These are phyloP conservation scores for Trichophyton rubrum DNA, from an alignment of 2,329 filamentous ascomycete genomes.

Conservation along the genomic window DNA sequence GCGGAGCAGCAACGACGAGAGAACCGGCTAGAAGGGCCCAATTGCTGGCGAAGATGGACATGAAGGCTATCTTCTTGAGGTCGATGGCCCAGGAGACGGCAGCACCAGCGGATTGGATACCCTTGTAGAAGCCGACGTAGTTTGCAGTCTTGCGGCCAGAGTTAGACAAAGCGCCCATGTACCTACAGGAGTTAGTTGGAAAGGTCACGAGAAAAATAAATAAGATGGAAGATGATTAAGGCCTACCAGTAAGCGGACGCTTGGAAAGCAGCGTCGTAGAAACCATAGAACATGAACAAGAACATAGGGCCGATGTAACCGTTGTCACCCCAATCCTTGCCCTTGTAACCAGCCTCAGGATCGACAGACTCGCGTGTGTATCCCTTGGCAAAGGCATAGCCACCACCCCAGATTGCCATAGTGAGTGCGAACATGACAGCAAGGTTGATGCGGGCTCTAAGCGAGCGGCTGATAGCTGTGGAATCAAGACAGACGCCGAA, in stretches of 20 bases:
- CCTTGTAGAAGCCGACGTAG: constrained; percentile 82
- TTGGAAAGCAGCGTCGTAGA: constrained; percentile 85
- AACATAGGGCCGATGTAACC: constrained; percentile 72
- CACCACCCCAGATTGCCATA: constrained; percentile 70
- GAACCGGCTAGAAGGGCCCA: constrained; percentile 68
- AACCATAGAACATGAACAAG: constrained; percentile 79
- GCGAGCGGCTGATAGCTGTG: constrained; percentile 45
- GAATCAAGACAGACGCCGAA: constrained; percentile 62
- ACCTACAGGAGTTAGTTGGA: constrained; percentile 38
- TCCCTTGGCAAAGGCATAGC: constrained; percentile 60
- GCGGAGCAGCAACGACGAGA: constrained; percentile 62
- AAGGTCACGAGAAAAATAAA: not conserved
- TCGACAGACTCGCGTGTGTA: constrained; percentile 39
- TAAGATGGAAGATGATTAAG: not conserved
- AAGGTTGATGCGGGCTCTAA: constrained; percentile 55
- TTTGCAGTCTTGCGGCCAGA: constrained; percentile 85
- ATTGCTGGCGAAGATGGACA: constrained; percentile 58
- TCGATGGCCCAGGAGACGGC: constrained; percentile 52
- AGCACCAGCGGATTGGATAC: constrained; percentile 74
- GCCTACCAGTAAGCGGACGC: constrained; percentile 73
- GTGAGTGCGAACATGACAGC: constrained; percentile 54
- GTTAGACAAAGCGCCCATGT: constrained; percentile 88
- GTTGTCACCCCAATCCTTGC: constrained; percentile 30
- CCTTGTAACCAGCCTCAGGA: constrained; percentile 3
- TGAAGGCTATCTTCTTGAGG: constrained; percentile 48